Evolutionary conservation across 2,329 filamentous ascomycete species (phyloP), one percentile per base, ranked within the genome.

Genomic region (Colletotrichum theobromicola): DNA sequence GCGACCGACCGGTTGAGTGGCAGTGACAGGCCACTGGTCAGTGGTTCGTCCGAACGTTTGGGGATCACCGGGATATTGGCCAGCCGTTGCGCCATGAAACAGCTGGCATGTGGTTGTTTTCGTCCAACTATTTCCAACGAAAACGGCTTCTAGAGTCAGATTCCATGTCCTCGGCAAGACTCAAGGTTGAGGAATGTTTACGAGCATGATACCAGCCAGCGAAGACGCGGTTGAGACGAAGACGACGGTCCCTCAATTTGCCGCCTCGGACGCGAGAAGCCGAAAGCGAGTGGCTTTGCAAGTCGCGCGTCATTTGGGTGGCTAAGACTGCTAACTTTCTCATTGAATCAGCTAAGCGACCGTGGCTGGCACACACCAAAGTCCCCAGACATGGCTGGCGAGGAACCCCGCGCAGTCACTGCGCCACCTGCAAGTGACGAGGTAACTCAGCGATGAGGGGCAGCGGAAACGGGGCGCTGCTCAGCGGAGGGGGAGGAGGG

Each of bases 341-440:
- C 26, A 53, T n/a, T 26, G n/a, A 37, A 60, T 58, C 72, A 74
- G 72, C 72, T 66, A 30, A 21, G 24, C 30, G 35, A 7, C 10
- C 34, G 72, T 71, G 67, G 72, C 72, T 74, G 68, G 57, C 71
- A 64, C 26, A n/a, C 15, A 28, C 34, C 30, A 61, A 34, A 61
- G 57, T 61, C 57, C 1, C 35, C n/a, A 60, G n/a, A 9, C 46
- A n/a, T 24, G 67, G 37, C 53, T 62, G 50, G 61, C 53, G 15
- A 35, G 12, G 50, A 35, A 50, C 61, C 67, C 72, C 61, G 72
- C 67, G 61, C 67, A 46, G 37, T 55, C 35, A 74, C 72, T 74
- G 72, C 72, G 72, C 72, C 72, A 71, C 72, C 42, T 61, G 28
- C 50, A 18, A 63, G 34, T 71, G 67, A 71, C 72, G 61, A 57